Base-by-base conservation (phyloP, 2,329 filamentous ascomycete genomes). In the Talaromyces sp. region DNA sequence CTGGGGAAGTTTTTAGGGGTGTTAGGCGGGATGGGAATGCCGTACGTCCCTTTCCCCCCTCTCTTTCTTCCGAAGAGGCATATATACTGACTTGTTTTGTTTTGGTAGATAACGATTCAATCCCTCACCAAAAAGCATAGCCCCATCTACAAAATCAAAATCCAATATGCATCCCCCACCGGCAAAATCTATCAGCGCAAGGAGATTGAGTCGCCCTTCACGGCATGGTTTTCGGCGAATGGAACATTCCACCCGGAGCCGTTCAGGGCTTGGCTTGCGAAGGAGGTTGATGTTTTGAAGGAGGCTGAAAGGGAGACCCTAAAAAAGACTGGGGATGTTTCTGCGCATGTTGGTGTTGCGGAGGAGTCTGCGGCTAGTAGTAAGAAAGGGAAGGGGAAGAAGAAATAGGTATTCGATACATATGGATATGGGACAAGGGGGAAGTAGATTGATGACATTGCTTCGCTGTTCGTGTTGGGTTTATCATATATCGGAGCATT, bases 1-100 rank as follows among this genome's bases (percentile, higher is more conserved):
- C 89, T 70, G 90, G 91, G 0, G 85, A 88, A 38, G 85, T 98
- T 10, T 99, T 97, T 76, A 85, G 90, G 64, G 95, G 94, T 0
- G 87, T 87, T 13, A 82, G 82, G 63, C 85, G 87, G 15, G 91
- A 91, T 7, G 86, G 88, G 43, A 89, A 87, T 81, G 87, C 91
- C 72, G 79, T 82, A 78, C 68, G 78, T 70, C 40, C 15, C 2
- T 17, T 5, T 47, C 13, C 11, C 49, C 10, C 5, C 25, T 6
- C 7, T 7, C n/a, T n/a, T n/a, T n/a, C n/a, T n/a, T n/a, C n/a
- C n/a, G n/a, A 47, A 22, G 15, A 15, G 22, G 45, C n/a, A n/a
- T n/a, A n/a, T 25, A 49, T 45, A 29, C 58, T 61, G 17, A 61
- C 58, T 36, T 45, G 8, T 27, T 15, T 34, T 2, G 17, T 29